Conservation (phyloP, 2,329 filamentous ascomycete genomes). For the Ophiostoma pallidulum region DNA sequence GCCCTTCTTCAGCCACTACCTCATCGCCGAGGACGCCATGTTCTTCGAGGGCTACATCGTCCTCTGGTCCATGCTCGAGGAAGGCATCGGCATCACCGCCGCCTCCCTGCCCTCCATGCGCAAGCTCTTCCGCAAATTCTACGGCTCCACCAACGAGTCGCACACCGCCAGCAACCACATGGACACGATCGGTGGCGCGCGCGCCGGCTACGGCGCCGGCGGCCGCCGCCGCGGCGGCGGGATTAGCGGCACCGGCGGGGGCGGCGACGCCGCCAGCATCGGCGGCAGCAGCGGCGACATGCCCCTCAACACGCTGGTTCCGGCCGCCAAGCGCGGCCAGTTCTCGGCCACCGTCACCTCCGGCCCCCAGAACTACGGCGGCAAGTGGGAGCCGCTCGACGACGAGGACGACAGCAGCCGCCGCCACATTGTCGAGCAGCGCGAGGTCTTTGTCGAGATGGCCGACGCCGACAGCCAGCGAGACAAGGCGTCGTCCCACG, state of each 20-base stretch:
- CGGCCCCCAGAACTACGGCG: background rate
- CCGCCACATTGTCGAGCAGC: constrained; percentile 1
- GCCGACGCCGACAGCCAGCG: background rate
- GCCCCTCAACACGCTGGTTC: background rate
- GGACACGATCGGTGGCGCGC: background rate
- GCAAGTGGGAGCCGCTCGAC: background rate
- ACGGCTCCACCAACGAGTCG: constrained; percentile 7
- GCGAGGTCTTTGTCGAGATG: background rate
- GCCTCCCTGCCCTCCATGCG: constrained; percentile 12
- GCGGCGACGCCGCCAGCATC: background rate
- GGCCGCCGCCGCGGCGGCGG: background rate
- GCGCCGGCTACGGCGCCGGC: too few relatives aligned
- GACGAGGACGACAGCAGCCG: constrained; percentile 4
- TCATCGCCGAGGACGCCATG: background rate
- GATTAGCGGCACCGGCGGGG: background rate
- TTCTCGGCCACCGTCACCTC: background rate
- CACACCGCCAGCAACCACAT: background rate
- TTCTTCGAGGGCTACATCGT: constrained; percentile 13
- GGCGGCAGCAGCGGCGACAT: background rate
- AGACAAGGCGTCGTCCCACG: background rate
- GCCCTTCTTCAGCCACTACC: constrained; percentile 12
- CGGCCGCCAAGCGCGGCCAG: background rate
- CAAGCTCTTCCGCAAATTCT: constrained; percentile 8
- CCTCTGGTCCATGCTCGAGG: constrained; percentile 14
- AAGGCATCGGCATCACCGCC: constrained; percentile 11